Conservation (phyloP, 352 stramenopile species). For the Globisporangium abappressorium region DNA sequence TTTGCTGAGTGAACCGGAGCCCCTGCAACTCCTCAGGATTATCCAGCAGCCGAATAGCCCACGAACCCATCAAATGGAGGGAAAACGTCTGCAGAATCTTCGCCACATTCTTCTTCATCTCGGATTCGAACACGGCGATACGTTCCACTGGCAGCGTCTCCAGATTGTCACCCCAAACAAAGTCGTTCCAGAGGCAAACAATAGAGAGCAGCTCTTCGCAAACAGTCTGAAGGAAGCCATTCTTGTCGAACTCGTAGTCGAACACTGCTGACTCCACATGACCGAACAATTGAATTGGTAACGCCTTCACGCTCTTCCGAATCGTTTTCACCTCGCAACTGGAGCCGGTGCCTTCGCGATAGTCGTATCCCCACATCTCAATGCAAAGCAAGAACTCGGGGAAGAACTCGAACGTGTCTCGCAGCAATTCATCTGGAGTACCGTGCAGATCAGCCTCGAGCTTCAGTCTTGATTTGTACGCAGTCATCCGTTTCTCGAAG, state of each 20-base stretch:
- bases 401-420: conserved; percentile 77
- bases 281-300: conserved; percentile 47
- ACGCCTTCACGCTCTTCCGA: conserved; percentile 5
- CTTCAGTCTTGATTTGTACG: conserved; percentile 69
- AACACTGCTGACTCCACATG: conserved; percentile 42
- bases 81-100: conserved; percentile 64
- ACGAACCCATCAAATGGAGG: conserved; percentile 54
- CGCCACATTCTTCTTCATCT: conserved; percentile 54
- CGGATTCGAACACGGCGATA: conserved; percentile 55
- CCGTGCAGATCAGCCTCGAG: conserved; percentile 46
- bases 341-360: conserved; percentile 34
- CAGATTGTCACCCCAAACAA: conserved; percentile 66
- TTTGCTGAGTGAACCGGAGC: conserved; percentile 66
- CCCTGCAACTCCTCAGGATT: conserved; percentile 40
- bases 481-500: conserved; percentile 72
- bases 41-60: conserved; percentile 41
- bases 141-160: conserved; percentile 40
- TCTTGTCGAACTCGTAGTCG: conserved; percentile 65
- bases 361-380: conserved; percentile 77
- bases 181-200: conserved; percentile 77
- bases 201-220: conserved; percentile 73
- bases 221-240: conserved; percentile 55
- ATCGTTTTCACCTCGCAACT: conserved; percentile 22
- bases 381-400: conserved; percentile 69
- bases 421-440: conserved; percentile 47